Conservation (phyloP, 1,284 basidiomycete species). For the Ustanciosporium gigantosporum region DNA sequence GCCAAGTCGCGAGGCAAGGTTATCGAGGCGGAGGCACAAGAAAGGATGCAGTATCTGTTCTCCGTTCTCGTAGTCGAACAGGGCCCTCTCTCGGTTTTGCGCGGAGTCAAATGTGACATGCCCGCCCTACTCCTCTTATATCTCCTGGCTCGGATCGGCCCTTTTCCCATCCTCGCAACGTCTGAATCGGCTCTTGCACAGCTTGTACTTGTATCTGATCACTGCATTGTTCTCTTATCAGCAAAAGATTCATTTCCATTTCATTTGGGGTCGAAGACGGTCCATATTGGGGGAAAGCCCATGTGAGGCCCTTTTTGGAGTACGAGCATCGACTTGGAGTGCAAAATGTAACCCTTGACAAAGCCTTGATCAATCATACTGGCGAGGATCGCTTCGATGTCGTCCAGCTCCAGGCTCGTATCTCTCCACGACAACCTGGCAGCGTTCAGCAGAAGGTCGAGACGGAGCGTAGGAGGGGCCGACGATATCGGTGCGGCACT, state of each 20-base stretch:
- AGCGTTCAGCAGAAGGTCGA: conserved; percentile 49
- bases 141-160: no score
- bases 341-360: conserved; percentile 62
- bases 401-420: conserved; percentile 53
- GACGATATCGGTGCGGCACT: neutral
- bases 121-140: no score
- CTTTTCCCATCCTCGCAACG: no score
- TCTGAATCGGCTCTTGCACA: no score
- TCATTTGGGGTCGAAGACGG: conserved; percentile 26
- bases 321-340: conserved; percentile 60
- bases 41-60: conserved; percentile 26
- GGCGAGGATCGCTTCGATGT: conserved; percentile 61
- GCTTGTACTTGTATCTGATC: no score
- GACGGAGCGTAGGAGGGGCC: conserved; percentile 58
- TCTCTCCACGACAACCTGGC: conserved; percentile 60
- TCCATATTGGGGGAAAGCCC: conserved; percentile 59
- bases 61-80: conserved; percentile 24
- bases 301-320: conserved; percentile 59
- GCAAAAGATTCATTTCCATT: no score
- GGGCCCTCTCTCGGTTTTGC: conserved; percentile 34
- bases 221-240: no score
- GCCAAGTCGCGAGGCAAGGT: conserved; percentile 6
- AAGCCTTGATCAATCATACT: conserved; percentile 63
- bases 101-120: conserved; percentile 27
- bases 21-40: conserved; percentile 27